Base-by-base conservation (phyloP, 805 yeast species). In the Kurtzmaniella cleridarum region DNA sequence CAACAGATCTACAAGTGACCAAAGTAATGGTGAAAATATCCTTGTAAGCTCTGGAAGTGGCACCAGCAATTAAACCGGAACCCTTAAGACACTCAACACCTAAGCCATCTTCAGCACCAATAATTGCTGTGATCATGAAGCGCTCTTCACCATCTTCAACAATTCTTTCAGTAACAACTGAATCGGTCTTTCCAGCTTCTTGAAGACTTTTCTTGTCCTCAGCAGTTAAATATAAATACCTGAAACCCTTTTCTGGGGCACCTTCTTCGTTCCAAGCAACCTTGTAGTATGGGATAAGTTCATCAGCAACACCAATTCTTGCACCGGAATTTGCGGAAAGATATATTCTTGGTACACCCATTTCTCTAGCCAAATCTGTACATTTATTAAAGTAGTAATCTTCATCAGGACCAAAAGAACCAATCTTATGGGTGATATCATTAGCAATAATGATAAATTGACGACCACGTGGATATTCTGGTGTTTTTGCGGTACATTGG, bases 261-360 rank as follows among this genome's bases (percentile, higher is more conserved):
- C 66, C 65, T 31, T 78, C 79, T 50, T 81, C 90, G 50, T 81
- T 84, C 99, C 99, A 93, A 40, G 91, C 88, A 47, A 91, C 96
- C 63, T 85, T 80, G 72, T 79, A 89, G 57, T 78, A 75, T 43
- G 96, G 93, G 40, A 93, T 75, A 46, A 93, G 74, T 65, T 93
- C 99, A 52, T 93, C 98, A 20, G 99, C 98, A 60, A 93, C 79
- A 58, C 98, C 98, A 47, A 93, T 86, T 73, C 99, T 81, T 34
- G 99, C 99, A 74, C 99, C 99, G 44, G 98, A 90, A 76, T 93
- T 93, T 23, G 98, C 99, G 52, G 97, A 87, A 51, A 93, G 73
- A 67, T 93, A 93, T 41, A 93, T 78, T 69, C 99, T 77, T 57
- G 99, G 99, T 51, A 93, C 81, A 44, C 98, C 98, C 48, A 81